Conservation (phyloP, 805 yeast species). For the Saturnispora zaruensis region DNA sequence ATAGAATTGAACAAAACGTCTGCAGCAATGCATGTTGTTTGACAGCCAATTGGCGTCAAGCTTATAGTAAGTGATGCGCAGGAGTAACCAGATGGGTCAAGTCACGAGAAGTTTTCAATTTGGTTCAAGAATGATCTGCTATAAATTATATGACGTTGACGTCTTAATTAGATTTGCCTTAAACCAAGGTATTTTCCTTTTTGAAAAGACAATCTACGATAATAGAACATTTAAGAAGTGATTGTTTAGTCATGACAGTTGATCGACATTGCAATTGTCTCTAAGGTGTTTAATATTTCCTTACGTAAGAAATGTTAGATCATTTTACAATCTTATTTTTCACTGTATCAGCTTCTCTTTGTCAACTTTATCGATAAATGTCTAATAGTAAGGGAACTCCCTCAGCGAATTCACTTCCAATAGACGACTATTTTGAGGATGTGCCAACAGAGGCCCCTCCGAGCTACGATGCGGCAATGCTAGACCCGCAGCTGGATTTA, state of each 20-base stretch:
- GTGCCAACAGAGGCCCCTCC: constrained; percentile 33
- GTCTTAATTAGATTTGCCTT: too few relatives aligned
- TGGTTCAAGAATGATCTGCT: too few relatives aligned
- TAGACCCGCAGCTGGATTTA: constrained; percentile 12
- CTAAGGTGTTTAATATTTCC: not conserved
- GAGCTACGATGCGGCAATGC: constrained; percentile 36
- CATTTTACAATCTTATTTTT: not conserved
- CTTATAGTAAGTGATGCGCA: not conserved
- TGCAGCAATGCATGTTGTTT: not conserved
- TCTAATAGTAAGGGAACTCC: constrained; percentile 1
- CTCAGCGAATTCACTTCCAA: constrained; percentile 8
- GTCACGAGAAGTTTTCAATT: not conserved
- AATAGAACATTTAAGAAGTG: not conserved
- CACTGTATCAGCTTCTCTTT: not conserved
- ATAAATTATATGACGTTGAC: too few relatives aligned
- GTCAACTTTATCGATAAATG: not conserved
- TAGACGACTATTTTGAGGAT: constrained; percentile 12
- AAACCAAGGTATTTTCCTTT: too few relatives aligned
- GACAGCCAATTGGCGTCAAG: not conserved
- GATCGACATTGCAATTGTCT: too few relatives aligned
- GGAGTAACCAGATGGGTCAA: not conserved
- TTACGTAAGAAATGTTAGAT: not conserved
- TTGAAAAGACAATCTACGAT: too few relatives aligned
- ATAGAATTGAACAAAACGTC: not conserved
- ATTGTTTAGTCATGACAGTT: too few relatives aligned